Evolutionary conservation across 2,329 filamentous ascomycete genomes (phyloP).

Genomic region (Zopfia rhizophila): DNA sequence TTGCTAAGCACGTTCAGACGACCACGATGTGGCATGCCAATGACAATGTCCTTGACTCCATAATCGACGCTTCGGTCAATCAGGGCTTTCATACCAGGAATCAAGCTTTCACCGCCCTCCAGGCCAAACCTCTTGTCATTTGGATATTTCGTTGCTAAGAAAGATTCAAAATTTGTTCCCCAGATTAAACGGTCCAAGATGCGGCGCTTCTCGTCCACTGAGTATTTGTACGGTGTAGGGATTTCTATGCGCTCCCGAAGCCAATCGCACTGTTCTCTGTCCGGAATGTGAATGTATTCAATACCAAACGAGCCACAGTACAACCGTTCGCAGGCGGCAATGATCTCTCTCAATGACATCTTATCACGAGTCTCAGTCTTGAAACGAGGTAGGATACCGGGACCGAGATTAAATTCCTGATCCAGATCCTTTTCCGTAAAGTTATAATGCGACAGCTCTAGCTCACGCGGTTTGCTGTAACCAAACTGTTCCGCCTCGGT

Average conservation of each 20-base stretch:
- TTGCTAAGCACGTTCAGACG: constrained; percentile 98
- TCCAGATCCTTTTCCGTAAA: constrained; percentile 96
- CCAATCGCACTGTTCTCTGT: constrained; percentile 98
- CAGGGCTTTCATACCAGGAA: constrained; percentile 98
- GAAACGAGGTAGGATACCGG: constrained; percentile 94
- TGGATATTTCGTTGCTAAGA: constrained; percentile 96
- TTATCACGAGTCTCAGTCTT: constrained; percentile 88
- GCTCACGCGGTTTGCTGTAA: constrained; percentile 89
- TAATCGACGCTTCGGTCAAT: constrained; percentile 99
- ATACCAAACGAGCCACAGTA: constrained; percentile 98
- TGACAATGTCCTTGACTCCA: constrained; percentile 98
- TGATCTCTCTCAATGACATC: constrained; percentile 96
- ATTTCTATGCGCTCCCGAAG: constrained; percentile 94
- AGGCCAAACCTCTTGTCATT: constrained; percentile 99
- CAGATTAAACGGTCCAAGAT: constrained; percentile 98
- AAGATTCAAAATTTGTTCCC: constrained; percentile 96
- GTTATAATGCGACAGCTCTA: constrained; percentile 91
- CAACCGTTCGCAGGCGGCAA: constrained; percentile 90
- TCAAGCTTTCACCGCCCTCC: constrained; percentile 95
- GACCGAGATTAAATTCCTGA: constrained; percentile 89
- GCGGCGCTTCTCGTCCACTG: constrained; percentile 96
- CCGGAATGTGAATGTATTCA: constrained; percentile 99
- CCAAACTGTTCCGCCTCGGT: constrained; percentile 85
- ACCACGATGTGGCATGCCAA: constrained; percentile 99
- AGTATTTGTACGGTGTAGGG: constrained; percentile 95